Percentiles rank a stretch among this genome's conserved stretches.
phyloP scores from a whole-genome alignment of 345 rosid species.

The Hypericum perforatum region DNA sequence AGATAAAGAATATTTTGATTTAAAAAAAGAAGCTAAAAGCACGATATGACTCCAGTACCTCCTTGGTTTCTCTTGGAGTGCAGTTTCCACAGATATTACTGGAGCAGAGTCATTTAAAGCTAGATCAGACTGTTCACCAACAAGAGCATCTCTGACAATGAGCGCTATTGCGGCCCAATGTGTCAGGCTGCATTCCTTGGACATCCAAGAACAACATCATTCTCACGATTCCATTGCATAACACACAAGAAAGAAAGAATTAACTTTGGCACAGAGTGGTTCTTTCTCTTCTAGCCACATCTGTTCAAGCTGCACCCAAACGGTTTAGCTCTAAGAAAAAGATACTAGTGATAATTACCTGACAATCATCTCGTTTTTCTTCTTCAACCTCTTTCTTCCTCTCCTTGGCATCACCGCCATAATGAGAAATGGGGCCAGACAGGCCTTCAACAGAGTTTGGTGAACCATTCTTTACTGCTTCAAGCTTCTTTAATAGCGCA shows the following conservation, averaged over 20 bases:
- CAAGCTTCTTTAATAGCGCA: constrained; percentile 33
- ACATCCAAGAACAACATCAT: constrained; percentile 20
- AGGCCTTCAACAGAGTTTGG: constrained; percentile 8
- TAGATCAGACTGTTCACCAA: constrained; percentile 22
- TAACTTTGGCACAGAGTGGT: no score
- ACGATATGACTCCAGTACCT: constrained; percentile 33
- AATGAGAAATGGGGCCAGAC: no score
- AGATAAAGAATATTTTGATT: constrained; percentile 15
- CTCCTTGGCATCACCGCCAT: no score
- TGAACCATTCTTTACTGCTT: constrained; percentile 9
- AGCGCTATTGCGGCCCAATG: constrained; percentile 19
- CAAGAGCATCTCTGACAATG: constrained; percentile 19
- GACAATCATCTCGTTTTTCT: constrained; percentile 6
- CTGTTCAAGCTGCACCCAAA: no score
- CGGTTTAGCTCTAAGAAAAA: no score
- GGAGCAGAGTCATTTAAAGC: constrained; percentile 20
- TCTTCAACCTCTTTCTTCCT: no score
- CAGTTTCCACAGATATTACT: constrained; percentile 22
- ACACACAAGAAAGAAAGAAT: no score
- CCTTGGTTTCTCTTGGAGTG: constrained; percentile 58
- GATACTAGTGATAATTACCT: constrained; percentile 18
- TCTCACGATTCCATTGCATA: background rate
- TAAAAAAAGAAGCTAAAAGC: constrained; percentile 11
- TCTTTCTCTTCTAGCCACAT: background rate
- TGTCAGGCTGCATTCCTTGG: constrained; percentile 53